phyloP scores from a whole-genome alignment of 1,284 basidiomycete species.

The Melampsora occidentalis region DNA sequence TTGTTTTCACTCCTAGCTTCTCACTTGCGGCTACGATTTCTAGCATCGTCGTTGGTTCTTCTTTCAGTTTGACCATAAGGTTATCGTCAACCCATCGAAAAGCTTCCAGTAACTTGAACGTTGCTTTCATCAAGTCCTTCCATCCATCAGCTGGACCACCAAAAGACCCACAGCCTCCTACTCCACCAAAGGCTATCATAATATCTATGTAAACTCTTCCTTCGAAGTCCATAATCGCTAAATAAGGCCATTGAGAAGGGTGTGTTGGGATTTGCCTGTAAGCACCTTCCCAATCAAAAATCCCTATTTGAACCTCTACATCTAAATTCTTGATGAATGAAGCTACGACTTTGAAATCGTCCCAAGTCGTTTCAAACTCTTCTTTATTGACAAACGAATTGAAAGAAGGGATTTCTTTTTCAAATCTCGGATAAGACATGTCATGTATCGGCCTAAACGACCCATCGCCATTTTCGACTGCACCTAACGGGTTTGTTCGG shows the following conservation, averaged over 20 bases:
- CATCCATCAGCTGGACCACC: neutral
- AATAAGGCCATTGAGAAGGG: too few relatives aligned
- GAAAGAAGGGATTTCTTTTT: too few relatives aligned
- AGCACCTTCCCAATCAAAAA: conserved; percentile 20
- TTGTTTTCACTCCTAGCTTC: conserved; percentile 8
- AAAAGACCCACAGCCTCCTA: conserved; percentile 13
- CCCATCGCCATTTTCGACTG: too few relatives aligned
- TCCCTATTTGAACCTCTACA: neutral
- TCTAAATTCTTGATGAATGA: neutral
- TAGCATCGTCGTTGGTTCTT: neutral
- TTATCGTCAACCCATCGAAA: conserved; percentile 21
- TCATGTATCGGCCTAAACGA: too few relatives aligned
- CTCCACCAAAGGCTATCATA: neutral
- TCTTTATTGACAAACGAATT: too few relatives aligned
- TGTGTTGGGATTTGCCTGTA: too few relatives aligned
- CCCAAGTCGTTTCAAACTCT: too few relatives aligned
- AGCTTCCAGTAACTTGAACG: neutral
- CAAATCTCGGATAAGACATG: too few relatives aligned
- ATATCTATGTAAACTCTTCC: neutral
- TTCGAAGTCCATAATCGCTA: too few relatives aligned
- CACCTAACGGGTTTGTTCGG: conserved; percentile 4
- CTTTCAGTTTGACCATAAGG: neutral
- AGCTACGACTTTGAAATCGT: conserved; percentile 1
- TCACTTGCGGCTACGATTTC: neutral
- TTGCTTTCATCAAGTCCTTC: neutral